Percentiles rank a stretch among this genome's conserved stretches.
phyloP scores from a whole-genome alignment of 2,329 filamentous ascomycete genomes.

The Xylariales sp. region DNA sequence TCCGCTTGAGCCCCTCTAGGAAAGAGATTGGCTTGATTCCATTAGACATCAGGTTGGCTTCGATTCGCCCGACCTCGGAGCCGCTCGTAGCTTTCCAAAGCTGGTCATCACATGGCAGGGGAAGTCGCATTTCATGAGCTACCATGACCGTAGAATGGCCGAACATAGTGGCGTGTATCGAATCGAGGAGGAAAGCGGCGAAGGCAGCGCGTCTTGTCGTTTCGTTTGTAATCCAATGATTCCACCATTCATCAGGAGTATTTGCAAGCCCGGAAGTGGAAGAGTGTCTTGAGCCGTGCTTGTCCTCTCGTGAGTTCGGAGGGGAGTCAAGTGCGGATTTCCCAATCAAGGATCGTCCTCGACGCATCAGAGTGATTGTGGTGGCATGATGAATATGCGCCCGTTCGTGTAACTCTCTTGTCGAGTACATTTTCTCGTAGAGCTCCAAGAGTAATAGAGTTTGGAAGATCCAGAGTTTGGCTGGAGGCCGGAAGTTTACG shows the following conservation, averaged over 20 bases:
- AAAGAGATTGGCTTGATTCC: slow-evolving; percentile 83
- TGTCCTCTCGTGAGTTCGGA: slow-evolving; percentile 64
- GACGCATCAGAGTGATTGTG: slow-evolving; percentile 89
- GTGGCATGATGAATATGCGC: slow-evolving; percentile 97
- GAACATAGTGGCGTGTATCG: slow-evolving; percentile 96
- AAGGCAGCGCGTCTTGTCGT: slow-evolving; percentile 86
- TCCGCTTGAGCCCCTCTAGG: slow-evolving; percentile 84
- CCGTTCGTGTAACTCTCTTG: slow-evolving; percentile 83
- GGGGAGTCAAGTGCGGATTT: slow-evolving; percentile 81
- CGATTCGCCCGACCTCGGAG: slow-evolving; percentile 77
- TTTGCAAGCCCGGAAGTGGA: slow-evolving; percentile 58
- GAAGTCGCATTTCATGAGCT: slow-evolving; percentile 87
- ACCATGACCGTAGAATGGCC: slow-evolving; percentile 97
- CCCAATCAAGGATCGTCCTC: slow-evolving; percentile 85
- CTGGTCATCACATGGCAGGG: slow-evolving; percentile 86
- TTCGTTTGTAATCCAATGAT: slow-evolving; percentile 92
- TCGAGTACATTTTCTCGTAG: slow-evolving; percentile 98
- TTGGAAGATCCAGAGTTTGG: slow-evolving; percentile 95
- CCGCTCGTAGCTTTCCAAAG: slow-evolving; percentile 89
- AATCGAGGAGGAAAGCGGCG: slow-evolving; percentile 91
- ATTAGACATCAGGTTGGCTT: slow-evolving; percentile 73
- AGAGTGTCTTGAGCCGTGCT: slow-evolving; percentile 53
- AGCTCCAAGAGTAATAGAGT: slow-evolving; percentile 82
- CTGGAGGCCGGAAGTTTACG: slow-evolving; percentile 80
- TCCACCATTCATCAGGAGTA: slow-evolving; percentile 87